Evolutionary conservation across 139 green algal species (phyloP), one percentile per base, ranked within the genome.

Genomic region (Chlorella vulgaris): DNA sequence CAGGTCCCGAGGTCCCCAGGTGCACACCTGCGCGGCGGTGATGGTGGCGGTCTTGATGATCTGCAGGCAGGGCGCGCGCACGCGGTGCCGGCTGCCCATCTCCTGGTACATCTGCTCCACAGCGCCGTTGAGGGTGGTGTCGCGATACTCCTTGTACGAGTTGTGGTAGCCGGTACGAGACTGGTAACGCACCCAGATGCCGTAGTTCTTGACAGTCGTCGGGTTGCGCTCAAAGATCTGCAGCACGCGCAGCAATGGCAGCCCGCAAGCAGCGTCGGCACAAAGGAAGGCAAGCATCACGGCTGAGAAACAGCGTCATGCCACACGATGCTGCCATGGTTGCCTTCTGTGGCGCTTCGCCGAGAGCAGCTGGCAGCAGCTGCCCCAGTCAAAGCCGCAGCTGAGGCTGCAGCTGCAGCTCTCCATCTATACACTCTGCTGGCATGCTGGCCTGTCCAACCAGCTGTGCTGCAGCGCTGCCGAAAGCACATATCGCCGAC

Each of bases 121-220:
- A 22, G 95, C 94, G 53, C 94, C 95, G 85, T 99, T 99, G 40
- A 99, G 91, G 51, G 96, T 99, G n/a, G 90, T 88, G 87, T 99
- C 95, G 55, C 97, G 91, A 93, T 98, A 99, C 94, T 99, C 97
- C 74, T 99, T 98, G 94, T 98, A 98, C 89, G 94, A 94, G 93
- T 98, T 99, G 93, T 98, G 93, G 69, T 93, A 93, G 50, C 96
- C 96, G 33, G 96, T 99, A 60, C 97, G 93, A 4, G 93, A 98
- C 88, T 97, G 91, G 91, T 98, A 98, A 55, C 97, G 95, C 63
- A 99, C 90, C 97, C 97, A 99, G 74, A 99, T 92, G 84, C 96
- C 97, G 89, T 94, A 99, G 94, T 99, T 99, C 93, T 99, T 99
- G 43, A 98, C 89, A 4, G 90, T 97, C 40, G 96, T 99, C 63